These are phyloP conservation scores for Lasiosphaeria ovina DNA, from an alignment of 495 filamentous ascomycete genomes.

Conservation along the genomic window DNA sequence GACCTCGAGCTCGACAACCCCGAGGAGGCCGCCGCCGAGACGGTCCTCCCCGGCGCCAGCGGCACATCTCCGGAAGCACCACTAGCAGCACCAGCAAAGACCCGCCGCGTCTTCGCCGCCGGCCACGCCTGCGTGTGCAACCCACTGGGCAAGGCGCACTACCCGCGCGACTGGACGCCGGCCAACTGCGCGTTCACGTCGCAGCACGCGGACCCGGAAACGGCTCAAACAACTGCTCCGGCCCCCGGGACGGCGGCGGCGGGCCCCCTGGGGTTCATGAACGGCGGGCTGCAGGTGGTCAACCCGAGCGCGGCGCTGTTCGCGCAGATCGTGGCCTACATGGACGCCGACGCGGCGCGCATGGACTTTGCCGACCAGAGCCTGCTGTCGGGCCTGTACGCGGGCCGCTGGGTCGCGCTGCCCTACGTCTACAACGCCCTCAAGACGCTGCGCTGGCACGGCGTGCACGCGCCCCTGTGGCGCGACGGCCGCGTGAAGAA, in stretches of 20 bases:
- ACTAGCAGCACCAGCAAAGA: neutral
- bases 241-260: slow-evolving; percentile 38
- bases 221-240: slow-evolving; percentile 40
- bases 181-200: slow-evolving; percentile 72
- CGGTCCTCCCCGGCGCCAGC: neutral
- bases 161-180: slow-evolving; percentile 70
- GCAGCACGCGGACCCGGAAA: slow-evolving; percentile 49
- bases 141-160: slow-evolving; percentile 70
- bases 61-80: too few species aligned
- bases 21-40: too few species aligned
- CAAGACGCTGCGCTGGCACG: slow-evolving; percentile 68
- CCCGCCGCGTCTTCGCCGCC: slow-evolving; percentile 60
- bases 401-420: slow-evolving; percentile 66
- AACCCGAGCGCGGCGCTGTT: slow-evolving; percentile 59
- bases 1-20: slow-evolving; percentile 60
- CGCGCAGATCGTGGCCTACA: slow-evolving; percentile 50
- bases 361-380: slow-evolving; percentile 79
- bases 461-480: slow-evolving; percentile 73
- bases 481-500: slow-evolving; percentile 73
- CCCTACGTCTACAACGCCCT: slow-evolving; percentile 82
- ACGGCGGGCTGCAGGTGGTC: slow-evolving; percentile 73
- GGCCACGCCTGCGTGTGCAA: slow-evolving; percentile 82
- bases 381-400: slow-evolving; percentile 65
- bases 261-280: slow-evolving; percentile 57
- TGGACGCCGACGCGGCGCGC: slow-evolving; percentile 42